phyloP scores from a whole-genome alignment of 2,329 filamentous ascomycete species.

The Leptographium wingfieldii region DNA sequence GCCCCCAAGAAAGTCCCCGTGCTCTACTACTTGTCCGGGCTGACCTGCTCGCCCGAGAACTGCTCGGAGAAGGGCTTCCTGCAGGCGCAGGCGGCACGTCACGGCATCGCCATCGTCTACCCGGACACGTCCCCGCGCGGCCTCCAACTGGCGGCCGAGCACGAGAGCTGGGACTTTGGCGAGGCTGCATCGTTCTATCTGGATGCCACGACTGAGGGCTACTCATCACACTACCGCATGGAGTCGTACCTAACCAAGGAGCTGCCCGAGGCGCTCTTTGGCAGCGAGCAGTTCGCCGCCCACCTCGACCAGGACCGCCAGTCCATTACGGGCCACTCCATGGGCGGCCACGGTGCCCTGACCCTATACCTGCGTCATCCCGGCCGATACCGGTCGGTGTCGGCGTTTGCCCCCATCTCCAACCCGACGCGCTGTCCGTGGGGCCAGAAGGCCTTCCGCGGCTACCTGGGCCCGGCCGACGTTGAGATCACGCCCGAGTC shows the following conservation, averaged over 20 bases:
- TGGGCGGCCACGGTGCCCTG: constrained; percentile 93
- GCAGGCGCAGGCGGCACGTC: constrained; percentile 65
- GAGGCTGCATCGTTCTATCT: constrained; percentile 90
- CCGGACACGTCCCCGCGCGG: constrained; percentile 91
- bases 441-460: constrained; percentile 89
- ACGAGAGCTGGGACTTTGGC: constrained; percentile 86
- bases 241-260: constrained; percentile 84
- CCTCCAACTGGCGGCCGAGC: constrained; percentile 67
- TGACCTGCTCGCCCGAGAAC: constrained; percentile 91
- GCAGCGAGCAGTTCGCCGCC: constrained; percentile 42
- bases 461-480: constrained; percentile 67
- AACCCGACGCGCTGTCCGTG: constrained; percentile 81
- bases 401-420: constrained; percentile 78
- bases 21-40: constrained; percentile 82
- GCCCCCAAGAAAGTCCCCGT: constrained; percentile 58
- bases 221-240: constrained; percentile 75
- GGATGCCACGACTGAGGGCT: constrained; percentile 74
- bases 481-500: constrained; percentile 5
- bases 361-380: constrained; percentile 89
- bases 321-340: constrained; percentile 85
- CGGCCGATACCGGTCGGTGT: constrained; percentile 76
- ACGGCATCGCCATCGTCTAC: constrained; percentile 84
- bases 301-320: constrained; percentile 58
- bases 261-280: constrained; percentile 67
- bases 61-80: constrained; percentile 79